These are phyloP conservation scores for Sclerospora graminicola DNA, from an alignment of 352 stramenopile genomes.

Conservation along the genomic window DNA sequence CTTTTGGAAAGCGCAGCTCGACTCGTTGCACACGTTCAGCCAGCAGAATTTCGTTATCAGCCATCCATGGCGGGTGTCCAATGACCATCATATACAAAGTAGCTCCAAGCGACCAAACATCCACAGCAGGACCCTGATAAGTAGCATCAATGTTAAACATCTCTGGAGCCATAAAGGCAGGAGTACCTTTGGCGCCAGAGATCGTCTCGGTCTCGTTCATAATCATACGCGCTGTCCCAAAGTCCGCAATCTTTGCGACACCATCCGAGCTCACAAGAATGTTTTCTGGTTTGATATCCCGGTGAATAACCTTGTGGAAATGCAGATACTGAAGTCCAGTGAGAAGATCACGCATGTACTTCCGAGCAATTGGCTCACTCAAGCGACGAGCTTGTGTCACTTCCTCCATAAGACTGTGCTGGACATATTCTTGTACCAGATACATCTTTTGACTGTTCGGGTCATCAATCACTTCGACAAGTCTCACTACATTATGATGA, in stretches of 20 bases:
- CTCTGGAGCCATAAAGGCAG: constrained; percentile 87
- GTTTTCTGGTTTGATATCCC: constrained; percentile 88
- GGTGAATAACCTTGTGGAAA: constrained; percentile 89
- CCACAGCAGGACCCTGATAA: constrained; percentile 74
- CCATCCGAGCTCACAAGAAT: constrained; percentile 77
- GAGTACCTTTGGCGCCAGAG: constrained; percentile 73
- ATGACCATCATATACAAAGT: constrained; percentile 90
- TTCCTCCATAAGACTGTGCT: constrained; percentile 89
- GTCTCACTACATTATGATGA: constrained; percentile 88
- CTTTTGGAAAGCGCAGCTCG: constrained; percentile 77
- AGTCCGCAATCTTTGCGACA: constrained; percentile 86
- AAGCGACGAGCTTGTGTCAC: constrained; percentile 57
- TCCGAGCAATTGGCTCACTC: constrained; percentile 52
- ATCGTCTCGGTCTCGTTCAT: constrained; percentile 86
- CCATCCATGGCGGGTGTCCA: constrained; percentile 84
- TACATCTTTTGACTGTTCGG: constrained; percentile 92
- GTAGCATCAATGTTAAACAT: constrained; percentile 87
- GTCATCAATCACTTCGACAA: constrained; percentile 93
- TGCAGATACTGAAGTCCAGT: constrained; percentile 88
- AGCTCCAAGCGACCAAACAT: constrained; percentile 86
- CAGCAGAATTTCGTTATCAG: constrained; percentile 85
- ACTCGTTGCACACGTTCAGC: constrained; percentile 79
- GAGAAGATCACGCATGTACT: constrained; percentile 87
- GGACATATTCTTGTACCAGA: constrained; percentile 91
- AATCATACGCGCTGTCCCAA: constrained; percentile 85